Evolutionary conservation across 139 green algal genomes (phyloP).

Genomic region (Picochlorum sp.): DNA sequence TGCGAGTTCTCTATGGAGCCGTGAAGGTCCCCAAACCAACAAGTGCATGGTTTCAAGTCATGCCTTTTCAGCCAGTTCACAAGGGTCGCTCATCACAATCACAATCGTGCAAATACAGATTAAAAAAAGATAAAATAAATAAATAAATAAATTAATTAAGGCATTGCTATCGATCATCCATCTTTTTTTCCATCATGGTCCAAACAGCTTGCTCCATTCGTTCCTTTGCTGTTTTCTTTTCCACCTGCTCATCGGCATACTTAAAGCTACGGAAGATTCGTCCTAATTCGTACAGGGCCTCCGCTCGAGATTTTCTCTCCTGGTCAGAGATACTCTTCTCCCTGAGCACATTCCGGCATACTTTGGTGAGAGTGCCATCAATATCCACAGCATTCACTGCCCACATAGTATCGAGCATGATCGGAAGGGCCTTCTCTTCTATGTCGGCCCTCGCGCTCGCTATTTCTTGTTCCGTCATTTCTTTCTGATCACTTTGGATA

Average conservation of each 20-base stretch:
- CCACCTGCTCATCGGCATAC: not conserved
- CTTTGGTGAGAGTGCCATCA: conserved; percentile 65
- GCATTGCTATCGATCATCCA: no score
- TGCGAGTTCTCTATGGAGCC: no score
- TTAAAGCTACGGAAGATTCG: conserved; percentile 40
- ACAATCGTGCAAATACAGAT: no score
- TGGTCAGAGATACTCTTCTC: conserved; percentile 24
- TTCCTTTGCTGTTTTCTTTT: conserved; percentile 34
- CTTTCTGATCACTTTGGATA: not conserved
- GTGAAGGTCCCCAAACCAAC: no score
- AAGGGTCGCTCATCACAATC: no score
- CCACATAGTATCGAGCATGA: conserved; percentile 92
- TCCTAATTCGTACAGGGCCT: conserved; percentile 44
- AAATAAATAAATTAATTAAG: no score
- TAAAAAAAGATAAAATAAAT: no score
- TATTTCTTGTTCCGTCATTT: not conserved
- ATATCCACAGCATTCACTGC: conserved; percentile 87
- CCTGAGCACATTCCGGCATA: conserved; percentile 37
- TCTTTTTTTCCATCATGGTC: conserved; percentile 37
- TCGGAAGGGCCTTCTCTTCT: conserved; percentile 62
- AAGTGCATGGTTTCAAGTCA: no score
- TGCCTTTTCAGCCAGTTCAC: no score
- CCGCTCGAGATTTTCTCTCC: conserved; percentile 28
- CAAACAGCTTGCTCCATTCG: conserved; percentile 56
- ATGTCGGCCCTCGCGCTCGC: conserved; percentile 27